A percentile compares a stretch with the other conserved stretches of the same genome.
Evolutionary conservation across 2,329 filamentous ascomycete species (phyloP).

Genomic region (Didymella segeticola): DNA sequence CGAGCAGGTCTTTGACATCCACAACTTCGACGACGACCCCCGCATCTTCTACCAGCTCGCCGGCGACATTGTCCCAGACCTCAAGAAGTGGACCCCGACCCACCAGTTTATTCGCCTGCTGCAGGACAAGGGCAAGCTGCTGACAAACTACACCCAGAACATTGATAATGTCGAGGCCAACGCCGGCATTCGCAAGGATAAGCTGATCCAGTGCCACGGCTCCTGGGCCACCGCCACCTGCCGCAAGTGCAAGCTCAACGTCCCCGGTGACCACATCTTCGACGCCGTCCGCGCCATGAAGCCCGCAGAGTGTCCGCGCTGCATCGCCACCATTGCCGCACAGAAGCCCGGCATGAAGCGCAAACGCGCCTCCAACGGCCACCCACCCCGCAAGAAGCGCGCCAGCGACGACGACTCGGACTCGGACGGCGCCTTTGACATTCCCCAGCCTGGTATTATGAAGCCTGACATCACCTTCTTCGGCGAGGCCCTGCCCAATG

Average conservation of each 20-base stretch:
- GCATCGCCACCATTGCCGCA: slow-evolving; percentile 63
- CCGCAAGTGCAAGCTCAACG: slow-evolving; percentile 77
- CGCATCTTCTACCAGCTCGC: slow-evolving; percentile 89
- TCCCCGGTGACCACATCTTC: slow-evolving; percentile 79
- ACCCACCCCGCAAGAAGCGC: slow-evolving; percentile 50
- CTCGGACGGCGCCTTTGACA: slow-evolving; percentile 67
- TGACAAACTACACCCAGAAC: slow-evolving; percentile 98
- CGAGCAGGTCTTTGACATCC: slow-evolving; percentile 94
- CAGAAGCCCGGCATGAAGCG: slow-evolving; percentile 59
- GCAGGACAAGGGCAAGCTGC: slow-evolving; percentile 84
- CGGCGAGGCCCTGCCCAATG: slow-evolving; percentile 84
- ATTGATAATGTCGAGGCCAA: slow-evolving; percentile 94
- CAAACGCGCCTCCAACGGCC: slow-evolving; percentile 59
- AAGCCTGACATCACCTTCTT: slow-evolving; percentile 99
- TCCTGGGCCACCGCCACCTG: slow-evolving; percentile 94
- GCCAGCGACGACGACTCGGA: slow-evolving; percentile 63
- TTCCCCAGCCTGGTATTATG: slow-evolving; percentile 79
- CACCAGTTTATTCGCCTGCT: slow-evolving; percentile 92
- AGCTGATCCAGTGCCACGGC: slow-evolving; percentile 94
- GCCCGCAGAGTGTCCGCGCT: slow-evolving; percentile 80
- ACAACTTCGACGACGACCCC: slow-evolving; percentile 84
- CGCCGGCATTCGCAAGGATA: slow-evolving; percentile 80
- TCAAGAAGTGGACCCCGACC: slow-evolving; percentile 84
- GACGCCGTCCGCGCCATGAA: slow-evolving; percentile 76
- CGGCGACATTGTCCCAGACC: slow-evolving; percentile 84